Evolutionary conservation across 2,329 filamentous ascomycete genomes (phyloP).

Genomic region (Beauveria sp.): DNA sequence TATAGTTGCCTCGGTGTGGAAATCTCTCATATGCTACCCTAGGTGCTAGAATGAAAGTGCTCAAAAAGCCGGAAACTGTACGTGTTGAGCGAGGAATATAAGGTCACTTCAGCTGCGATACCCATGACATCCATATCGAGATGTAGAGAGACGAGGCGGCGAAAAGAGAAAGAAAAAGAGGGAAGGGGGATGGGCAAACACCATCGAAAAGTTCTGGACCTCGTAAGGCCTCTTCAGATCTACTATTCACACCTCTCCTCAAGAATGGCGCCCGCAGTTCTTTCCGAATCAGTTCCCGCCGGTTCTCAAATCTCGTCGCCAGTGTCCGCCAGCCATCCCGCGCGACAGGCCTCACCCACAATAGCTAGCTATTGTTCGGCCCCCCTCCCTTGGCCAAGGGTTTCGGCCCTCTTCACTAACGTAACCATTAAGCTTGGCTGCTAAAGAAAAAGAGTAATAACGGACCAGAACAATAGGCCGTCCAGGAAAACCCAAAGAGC

Average conservation of each 20-base stretch:
- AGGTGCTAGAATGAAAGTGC: no score
- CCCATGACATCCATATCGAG: background rate
- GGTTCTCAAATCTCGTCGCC: background rate
- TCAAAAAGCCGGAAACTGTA: no score
- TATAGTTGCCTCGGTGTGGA: no score
- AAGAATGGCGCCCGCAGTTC: background rate
- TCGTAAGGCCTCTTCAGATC: background rate
- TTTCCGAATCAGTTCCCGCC: background rate
- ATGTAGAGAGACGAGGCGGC: background rate
- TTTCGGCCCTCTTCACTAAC: background rate
- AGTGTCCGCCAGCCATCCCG: background rate
- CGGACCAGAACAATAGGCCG: no score
- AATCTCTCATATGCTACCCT: no score
- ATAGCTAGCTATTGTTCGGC: background rate
- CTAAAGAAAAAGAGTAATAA: slow-evolving; percentile 10
- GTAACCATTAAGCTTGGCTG: background rate
- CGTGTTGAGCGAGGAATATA: no score
- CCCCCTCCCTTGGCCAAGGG: background rate
- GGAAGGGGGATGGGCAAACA: no score
- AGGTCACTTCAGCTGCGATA: background rate
- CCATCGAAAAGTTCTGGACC: background rate
- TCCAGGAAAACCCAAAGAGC: background rate
- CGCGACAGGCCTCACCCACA: background rate
- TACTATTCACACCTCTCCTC: background rate
- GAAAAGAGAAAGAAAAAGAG: background rate